Evolutionary conservation across 2,329 filamentous ascomycete species (phyloP).

Genomic region (Exophiala alcalophila): DNA sequence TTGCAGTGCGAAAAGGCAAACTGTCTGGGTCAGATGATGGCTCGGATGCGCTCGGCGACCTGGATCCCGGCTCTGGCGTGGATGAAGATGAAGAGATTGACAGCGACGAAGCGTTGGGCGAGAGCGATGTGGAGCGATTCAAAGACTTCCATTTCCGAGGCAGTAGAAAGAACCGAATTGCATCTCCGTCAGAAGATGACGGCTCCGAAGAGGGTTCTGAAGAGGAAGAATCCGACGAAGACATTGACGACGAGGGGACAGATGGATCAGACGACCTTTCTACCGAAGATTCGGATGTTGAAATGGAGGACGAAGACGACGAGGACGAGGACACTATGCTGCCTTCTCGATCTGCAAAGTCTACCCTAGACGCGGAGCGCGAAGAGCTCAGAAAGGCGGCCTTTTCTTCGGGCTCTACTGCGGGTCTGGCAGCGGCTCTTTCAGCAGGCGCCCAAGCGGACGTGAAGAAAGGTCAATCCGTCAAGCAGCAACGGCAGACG

Average conservation of each 20-base stretch:
- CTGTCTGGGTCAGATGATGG: slow-evolving; percentile 23
- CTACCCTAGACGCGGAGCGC: slow-evolving; percentile 38
- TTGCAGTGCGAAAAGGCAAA: slow-evolving; percentile 10
- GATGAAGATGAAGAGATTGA: slow-evolving; percentile 33
- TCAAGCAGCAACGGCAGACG: slow-evolving; percentile 77
- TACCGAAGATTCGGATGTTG: slow-evolving; percentile 31
- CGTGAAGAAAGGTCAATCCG: slow-evolving; percentile 77
- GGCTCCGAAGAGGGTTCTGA: slow-evolving; percentile 12
- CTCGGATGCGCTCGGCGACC: slow-evolving; percentile 23
- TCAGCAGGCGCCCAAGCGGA: slow-evolving; percentile 70
- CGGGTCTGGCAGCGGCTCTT: slow-evolving; percentile 60
- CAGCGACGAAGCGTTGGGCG: slow-evolving; percentile 31
- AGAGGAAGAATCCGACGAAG: slow-evolving; percentile 28
- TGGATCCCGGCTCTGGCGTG: slow-evolving; percentile 25
- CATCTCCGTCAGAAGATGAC: too few species aligned
- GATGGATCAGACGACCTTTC: slow-evolving; percentile 15
- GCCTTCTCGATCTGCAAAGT: slow-evolving; percentile 1
- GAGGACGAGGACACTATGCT: slow-evolving; percentile 33
- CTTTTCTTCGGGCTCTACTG: slow-evolving; percentile 65
- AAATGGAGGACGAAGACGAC: slow-evolving; percentile 37
- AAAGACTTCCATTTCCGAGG: slow-evolving; percentile 28
- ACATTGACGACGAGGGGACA: slow-evolving; percentile 34
- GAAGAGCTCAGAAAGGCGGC: slow-evolving; percentile 61
- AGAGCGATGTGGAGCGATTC: slow-evolving; percentile 29
- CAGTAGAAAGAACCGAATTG: slow-evolving; percentile 24